Conservation (phyloP, 1,284 basidiomycete genomes). For the Moesziomyces sp. region DNA sequence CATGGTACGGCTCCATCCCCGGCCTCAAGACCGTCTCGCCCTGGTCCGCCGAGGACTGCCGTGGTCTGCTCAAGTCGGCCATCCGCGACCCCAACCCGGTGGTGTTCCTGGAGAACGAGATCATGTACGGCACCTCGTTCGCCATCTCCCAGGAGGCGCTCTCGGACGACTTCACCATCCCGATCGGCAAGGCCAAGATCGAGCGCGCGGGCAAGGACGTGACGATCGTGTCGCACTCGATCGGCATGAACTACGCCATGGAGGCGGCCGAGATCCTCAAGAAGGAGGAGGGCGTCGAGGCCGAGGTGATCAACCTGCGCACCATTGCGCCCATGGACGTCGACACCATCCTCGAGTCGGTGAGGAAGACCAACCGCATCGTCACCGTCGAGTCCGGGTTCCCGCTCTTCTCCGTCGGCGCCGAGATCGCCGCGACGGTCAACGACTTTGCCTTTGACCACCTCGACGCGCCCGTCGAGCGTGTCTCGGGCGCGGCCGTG, state of each 20-base stretch:
- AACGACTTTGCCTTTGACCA: conserved; percentile 77
- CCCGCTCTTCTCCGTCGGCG: conserved; percentile 97
- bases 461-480: conserved; percentile 91
- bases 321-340: conserved; percentile 96
- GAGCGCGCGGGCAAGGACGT: conserved; percentile 92
- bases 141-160: conserved; percentile 93
- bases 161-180: conserved; percentile 89
- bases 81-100: conserved; percentile 99
- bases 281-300: conserved; percentile 92
- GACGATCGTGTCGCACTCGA: conserved; percentile 88
- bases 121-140: conserved; percentile 97
- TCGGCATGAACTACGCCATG: conserved; percentile 63
- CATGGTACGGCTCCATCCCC: conserved; percentile 93
- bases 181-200: conserved; percentile 97
- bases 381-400: conserved; percentile 97
- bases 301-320: conserved; percentile 97
- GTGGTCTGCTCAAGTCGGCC: conserved; percentile 94
- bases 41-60: conserved; percentile 97
- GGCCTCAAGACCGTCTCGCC: conserved; percentile 98
- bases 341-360: conserved; percentile 91
- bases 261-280: conserved; percentile 86
- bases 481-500: conserved; percentile 87
- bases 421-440: conserved; percentile 86
- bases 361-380: conserved; percentile 98
- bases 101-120: conserved; percentile 99